A percentile compares a stretch with the other conserved stretches of the same genome.
phyloP scores from a whole-genome alignment of 2,329 filamentous ascomycete genomes.

The Claviceps pusilla region DNA sequence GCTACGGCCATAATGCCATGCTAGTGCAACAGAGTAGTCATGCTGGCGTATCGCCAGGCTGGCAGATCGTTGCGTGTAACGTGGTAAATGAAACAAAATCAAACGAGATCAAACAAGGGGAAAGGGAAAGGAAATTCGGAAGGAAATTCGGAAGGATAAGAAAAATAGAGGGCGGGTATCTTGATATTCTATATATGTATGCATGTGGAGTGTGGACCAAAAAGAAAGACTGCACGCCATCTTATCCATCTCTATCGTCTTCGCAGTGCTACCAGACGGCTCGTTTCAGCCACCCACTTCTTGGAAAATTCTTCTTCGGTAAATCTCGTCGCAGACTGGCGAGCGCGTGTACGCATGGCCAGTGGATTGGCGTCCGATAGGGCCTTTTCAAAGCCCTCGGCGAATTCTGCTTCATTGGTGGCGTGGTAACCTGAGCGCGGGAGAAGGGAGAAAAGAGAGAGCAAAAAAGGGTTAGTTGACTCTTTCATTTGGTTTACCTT shows the following conservation, averaged over 20 bases:
- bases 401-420: slow-evolving; percentile 63
- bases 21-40: not conserved
- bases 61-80: too few species aligned
- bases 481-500: not conserved
- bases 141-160: not conserved
- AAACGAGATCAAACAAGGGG: not conserved
- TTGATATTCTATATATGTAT: slow-evolving; percentile 16
- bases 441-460: too few species aligned
- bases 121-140: not conserved
- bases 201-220: not conserved
- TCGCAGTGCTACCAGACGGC: slow-evolving; percentile 45
- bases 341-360: slow-evolving; percentile 59
- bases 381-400: slow-evolving; percentile 63
- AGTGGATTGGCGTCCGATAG: slow-evolving; percentile 57
- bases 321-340: slow-evolving; percentile 67
- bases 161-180: slow-evolving; percentile 18
- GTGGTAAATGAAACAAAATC: not conserved
- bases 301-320: slow-evolving; percentile 72
- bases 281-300: slow-evolving; percentile 64
- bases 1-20: not conserved
- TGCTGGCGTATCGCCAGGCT: not conserved
- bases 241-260: slow-evolving; percentile 9
- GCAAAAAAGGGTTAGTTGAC: not conserved
- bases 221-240: slow-evolving; percentile 2
- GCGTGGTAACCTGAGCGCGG: slow-evolving; percentile 60